Base-by-base conservation (phyloP, 345 rosid species). In the Arabidopsis suecica region DNA sequence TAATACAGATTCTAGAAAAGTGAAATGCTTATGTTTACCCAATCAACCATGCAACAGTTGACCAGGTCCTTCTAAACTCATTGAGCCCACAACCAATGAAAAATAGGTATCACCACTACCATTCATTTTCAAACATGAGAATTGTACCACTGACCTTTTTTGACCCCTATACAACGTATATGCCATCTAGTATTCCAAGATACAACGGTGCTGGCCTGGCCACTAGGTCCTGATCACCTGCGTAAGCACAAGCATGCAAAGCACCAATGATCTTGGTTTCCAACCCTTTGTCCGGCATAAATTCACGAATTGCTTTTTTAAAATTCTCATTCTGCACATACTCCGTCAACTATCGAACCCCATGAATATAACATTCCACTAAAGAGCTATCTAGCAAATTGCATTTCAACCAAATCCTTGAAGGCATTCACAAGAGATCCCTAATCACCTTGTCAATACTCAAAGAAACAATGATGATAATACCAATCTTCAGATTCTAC, bases 381-480 rank as follows among this genome's bases (percentile, higher is more conserved):
- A 5, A 25, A 53, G 34, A 25, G 14, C n/a, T 53, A 8, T 22
- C n/a, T 51, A 53, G 34, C n/a, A 23, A 28, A 28, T 28, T 28
- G 30, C 30, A 28, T 16, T 16, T 16, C 18, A 16, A 16, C 18
- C 18, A 16, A 16, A 16, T 16, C 18, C 18, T 16, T 16, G 18
- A 28, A 28, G 30, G 2, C 22, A 30, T 13, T 84, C 69, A 87
- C 91, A 76, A 80, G 82, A 7, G 45, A 76, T 73, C 9, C 75
- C 83, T 58, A 87, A 84, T 65, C 37, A 65, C 83, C 83, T 73
- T 85, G 68, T 88, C 92, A 34, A 83, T 78, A 20, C 64, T 77
- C 78, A 86, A 76, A 59, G 88, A 82, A 48, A 88, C 88, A 67
- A 86, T 49, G 1, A 87, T 86, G 77, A 88, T 57, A 2, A 79